phyloP scores from a whole-genome alignment of 2,329 filamentous ascomycete species.

The Fusarium sacchari region DNA sequence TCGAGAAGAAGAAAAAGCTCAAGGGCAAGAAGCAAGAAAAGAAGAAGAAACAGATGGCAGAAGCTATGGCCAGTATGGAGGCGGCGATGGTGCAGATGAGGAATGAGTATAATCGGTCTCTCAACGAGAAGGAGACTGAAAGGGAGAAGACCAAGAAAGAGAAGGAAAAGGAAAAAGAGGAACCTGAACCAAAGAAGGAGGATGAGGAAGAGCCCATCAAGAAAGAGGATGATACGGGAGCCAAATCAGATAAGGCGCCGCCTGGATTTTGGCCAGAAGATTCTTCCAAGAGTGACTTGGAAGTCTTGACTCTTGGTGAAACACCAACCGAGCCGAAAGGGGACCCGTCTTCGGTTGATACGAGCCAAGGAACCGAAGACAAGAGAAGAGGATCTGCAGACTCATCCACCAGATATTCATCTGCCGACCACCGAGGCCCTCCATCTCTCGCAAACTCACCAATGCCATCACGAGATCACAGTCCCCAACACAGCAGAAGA shows the following conservation, averaged over 20 bases:
- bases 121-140: conserved; percentile 28
- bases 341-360: conserved; percentile 7
- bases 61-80: conserved; percentile 43
- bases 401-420: neutral
- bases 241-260: conserved; percentile 17
- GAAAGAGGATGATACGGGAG: conserved; percentile 10
- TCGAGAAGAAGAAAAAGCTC: conserved; percentile 41
- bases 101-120: conserved; percentile 32
- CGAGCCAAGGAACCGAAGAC: conserved; percentile 11
- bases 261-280: conserved; percentile 37
- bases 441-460: conserved; percentile 1
- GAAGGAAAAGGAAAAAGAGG: conserved; percentile 6
- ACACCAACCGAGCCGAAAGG: neutral
- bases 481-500: conserved; percentile 6
- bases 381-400: conserved; percentile 5
- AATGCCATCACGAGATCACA: neutral
- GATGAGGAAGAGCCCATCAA: conserved; percentile 12
- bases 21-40: conserved; percentile 42
- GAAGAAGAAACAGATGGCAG: conserved; percentile 34
- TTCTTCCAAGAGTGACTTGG: conserved; percentile 30
- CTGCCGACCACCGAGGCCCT: neutral
- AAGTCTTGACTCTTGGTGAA: conserved; percentile 9
- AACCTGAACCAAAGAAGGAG: neutral
- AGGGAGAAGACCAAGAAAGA: conserved; percentile 15
- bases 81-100: conserved; percentile 40